Evolutionary conservation across 2,329 filamentous ascomycete genomes (phyloP).

Genomic region (Huntiella omanensis): DNA sequence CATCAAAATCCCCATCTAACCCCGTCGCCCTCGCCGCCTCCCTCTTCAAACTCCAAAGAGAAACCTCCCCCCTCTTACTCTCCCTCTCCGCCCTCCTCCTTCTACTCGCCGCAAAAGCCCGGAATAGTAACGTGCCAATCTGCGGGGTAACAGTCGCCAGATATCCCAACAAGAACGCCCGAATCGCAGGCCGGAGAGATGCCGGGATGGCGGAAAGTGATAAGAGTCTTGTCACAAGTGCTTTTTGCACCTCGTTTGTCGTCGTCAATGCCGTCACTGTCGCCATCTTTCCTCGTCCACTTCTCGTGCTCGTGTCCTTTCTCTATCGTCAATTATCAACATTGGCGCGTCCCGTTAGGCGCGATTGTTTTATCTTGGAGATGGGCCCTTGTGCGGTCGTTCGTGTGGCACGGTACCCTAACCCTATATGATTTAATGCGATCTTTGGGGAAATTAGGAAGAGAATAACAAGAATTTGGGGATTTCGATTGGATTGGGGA

Average conservation of each 20-base stretch:
- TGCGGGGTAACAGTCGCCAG: slow-evolving; percentile 38
- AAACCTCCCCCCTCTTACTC: background rate
- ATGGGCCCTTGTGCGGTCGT: too few species aligned
- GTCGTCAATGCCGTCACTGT: background rate
- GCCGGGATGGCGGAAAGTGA: slow-evolving; percentile 24
- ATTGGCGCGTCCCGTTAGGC: too few species aligned
- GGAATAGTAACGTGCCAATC: slow-evolving; percentile 33
- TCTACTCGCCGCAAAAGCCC: slow-evolving; percentile 21
- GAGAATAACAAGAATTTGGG: too few species aligned
- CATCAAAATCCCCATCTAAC: background rate
- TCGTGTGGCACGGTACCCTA: too few species aligned
- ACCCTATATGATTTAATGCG: too few species aligned
- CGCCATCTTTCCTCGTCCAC: background rate
- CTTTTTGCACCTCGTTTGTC: slow-evolving; percentile 4
- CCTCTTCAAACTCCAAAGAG: background rate
- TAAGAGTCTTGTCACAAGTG: slow-evolving; percentile 1
- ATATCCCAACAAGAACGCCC: slow-evolving; percentile 43
- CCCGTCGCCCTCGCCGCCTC: background rate
- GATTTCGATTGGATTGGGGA: too few species aligned
- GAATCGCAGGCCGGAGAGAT: slow-evolving; percentile 33
- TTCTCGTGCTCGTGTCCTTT: background rate
- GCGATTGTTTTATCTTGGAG: too few species aligned
- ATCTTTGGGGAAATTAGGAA: too few species aligned
- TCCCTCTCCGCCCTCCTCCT: background rate
- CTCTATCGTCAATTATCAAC: background rate